Evolutionary conservation across 75 land plant genomes (phyloP), one percentile per base, ranked within the genome.

Genomic region (Selaginella tamariscina): DNA sequence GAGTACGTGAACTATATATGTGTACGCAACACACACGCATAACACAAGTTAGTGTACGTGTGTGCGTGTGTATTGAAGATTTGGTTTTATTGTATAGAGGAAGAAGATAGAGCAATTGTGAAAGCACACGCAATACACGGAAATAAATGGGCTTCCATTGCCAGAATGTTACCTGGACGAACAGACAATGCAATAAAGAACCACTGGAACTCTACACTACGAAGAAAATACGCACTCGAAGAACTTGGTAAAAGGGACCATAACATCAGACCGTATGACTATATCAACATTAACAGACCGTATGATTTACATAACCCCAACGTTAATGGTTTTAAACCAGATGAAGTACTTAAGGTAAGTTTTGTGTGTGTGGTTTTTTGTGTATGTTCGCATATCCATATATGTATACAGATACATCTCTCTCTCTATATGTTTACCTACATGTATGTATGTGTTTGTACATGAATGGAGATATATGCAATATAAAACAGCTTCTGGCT

Each of bases 151-250:
- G 90, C 95, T 8, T 68, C 78, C 59, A 86, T 89, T 71, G 95
- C 95, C 33, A 82, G 84, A 66, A 80, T 86, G 70, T 76, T 89
- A 20, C 89, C 82, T 32, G 90, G 95, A 23, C 74, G 98, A 78
- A 89, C 98, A n/a, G 98, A 89, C 65, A 93, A 89, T 73, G 90
- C 90, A 29, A 89, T 86, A 56, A 93, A 93, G 70, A 88, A 89
- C 32, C 95, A 93, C 67, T 92, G 97, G 97, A 93, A 93, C 70
- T 84, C 95, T 26, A 89, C 95, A 23, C 60, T 73, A 20, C 57
- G 69, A 29, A 65, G 55, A 83, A 70, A 72, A 74, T 62, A 84
- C 86, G 27, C 74, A 83, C 64, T 77, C 1, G 73, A 32, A 56
- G 63, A 22, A 9, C 26, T 67, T 24, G 75, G 65, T 20, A 30